Conservation (phyloP, 176 grass and related monocot species). For the Typha latifolia region DNA sequence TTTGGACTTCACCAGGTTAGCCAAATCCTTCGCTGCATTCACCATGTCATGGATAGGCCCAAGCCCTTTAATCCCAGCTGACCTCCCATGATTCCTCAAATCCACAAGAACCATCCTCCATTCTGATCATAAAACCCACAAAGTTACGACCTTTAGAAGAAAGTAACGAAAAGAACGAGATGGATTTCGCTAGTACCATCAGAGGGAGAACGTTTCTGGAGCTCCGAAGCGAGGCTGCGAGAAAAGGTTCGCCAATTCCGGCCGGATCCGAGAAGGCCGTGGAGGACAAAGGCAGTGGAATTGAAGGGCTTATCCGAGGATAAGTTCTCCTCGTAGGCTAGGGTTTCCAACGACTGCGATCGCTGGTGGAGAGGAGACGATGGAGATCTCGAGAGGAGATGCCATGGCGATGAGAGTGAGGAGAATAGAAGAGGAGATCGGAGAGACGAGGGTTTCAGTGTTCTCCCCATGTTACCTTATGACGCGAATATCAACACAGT, state of each 20-base stretch:
- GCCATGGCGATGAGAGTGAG: not conserved
- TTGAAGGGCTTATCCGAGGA: slow-evolving; percentile 40
- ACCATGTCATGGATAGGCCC: slow-evolving; percentile 48
- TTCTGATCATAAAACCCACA: slow-evolving; percentile 31
- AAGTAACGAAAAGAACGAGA: not conserved
- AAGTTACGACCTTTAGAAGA: not conserved
- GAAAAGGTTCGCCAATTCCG: slow-evolving; percentile 91
- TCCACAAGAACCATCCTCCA: slow-evolving; percentile 92
- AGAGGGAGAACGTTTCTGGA: slow-evolving; percentile 47
- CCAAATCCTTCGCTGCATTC: slow-evolving; percentile 57
- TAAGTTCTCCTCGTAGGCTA: slow-evolving; percentile 83
- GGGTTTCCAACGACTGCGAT: slow-evolving; percentile 45
- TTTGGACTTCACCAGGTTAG: slow-evolving; percentile 55
- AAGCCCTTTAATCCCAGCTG: slow-evolving; percentile 47
- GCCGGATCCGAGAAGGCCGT: slow-evolving; percentile 81
- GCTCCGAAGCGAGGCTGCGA: slow-evolving; percentile 57
- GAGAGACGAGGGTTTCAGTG: slow-evolving; percentile 32
- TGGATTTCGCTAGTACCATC: slow-evolving; percentile 30
- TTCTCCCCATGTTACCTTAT: slow-evolving; percentile 32
- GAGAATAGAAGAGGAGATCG: slow-evolving; percentile 34
- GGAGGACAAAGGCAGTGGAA: slow-evolving; percentile 78
- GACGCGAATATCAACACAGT: too few relatives aligned
- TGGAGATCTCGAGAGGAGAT: not conserved
- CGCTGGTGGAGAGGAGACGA: slow-evolving; percentile 15
- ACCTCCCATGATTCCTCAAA: slow-evolving; percentile 85